phyloP scores from a whole-genome alignment of 2,329 filamentous ascomycete species.

The Paecilomyces fulvus region DNA sequence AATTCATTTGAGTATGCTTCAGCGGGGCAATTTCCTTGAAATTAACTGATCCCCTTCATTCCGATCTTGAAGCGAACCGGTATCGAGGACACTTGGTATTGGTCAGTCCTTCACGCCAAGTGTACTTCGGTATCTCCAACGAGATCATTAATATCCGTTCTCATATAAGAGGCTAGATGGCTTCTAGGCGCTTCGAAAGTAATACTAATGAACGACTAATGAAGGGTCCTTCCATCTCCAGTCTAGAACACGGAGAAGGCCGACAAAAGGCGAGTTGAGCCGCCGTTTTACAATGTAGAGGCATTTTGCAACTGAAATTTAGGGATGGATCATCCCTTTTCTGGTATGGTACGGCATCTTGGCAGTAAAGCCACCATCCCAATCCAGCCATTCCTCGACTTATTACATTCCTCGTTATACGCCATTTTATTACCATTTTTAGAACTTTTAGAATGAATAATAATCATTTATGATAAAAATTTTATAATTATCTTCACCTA shows the following conservation, averaged over 20 bases:
- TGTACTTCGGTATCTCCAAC: background rate
- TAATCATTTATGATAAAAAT: too few relatives aligned
- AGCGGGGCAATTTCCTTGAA: background rate
- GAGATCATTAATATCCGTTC: background rate
- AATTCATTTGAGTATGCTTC: background rate
- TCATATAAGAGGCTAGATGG: background rate
- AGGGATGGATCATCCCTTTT: too few relatives aligned
- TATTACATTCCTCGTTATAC: too few relatives aligned
- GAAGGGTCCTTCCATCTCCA: background rate
- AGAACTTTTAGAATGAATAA: too few relatives aligned
- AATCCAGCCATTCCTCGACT: too few relatives aligned
- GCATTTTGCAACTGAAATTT: too few relatives aligned
- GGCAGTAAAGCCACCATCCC: too few relatives aligned
- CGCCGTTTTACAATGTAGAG: background rate
- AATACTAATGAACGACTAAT: background rate
- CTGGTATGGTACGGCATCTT: too few relatives aligned
- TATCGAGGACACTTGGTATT: background rate
- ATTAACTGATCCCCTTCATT: background rate
- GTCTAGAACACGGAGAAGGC: background rate
- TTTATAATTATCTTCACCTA: too few relatives aligned
- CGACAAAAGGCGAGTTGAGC: background rate
- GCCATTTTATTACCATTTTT: too few relatives aligned
- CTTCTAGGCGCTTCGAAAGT: background rate
- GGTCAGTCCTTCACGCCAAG: background rate
- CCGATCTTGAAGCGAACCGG: background rate